Evolutionary conservation across 164 flowering plant genomes (phyloP), one percentile per base, ranked within the genome.

Genomic region (Paratinospora sagittata): DNA sequence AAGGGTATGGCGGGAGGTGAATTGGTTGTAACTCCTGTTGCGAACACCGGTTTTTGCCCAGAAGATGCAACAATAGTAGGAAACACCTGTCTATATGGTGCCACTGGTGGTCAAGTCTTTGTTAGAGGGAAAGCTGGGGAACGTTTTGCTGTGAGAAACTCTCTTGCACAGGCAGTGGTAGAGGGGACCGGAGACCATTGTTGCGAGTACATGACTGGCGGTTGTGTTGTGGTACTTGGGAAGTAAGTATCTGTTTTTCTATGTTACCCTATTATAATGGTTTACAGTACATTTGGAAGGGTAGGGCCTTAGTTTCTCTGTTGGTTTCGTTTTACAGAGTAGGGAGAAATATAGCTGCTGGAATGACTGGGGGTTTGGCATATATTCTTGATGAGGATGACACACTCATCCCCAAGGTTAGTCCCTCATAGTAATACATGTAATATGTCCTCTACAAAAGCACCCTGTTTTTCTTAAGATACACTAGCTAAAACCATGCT

Each of bases 1-100:
- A 19, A 94, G 98, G 92, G 97, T 66, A 94, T 94, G 92, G 98
- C 99, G 68, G 99, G 99, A 57, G 99, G 99, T 17, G 99, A 95
- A 76, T 62, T 91, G 79, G 90, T 89, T 49, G 93, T 95, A 30
- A 83, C 86, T 69, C 99, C 99, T 65, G 89, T 84, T 23, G 97
- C 90, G 45, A 84, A 75, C 55, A 82, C 86, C 55, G 98, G 97
- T 23, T 95, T 91, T 77, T 39, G 66, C 69, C 94, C 99, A 4
- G 99, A 92, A 85, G 98, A 95, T 66, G 96, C 99, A 67, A 82
- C 99, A 9, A 92, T 95, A 70, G 97, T 95, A 0, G 99, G 99
- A 30, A 95, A 95, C 72, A 95, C 99, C 55, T 95, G 99, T 80
- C 83, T 95, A 45, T 95, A 92, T 78, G 99, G 99, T 16, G 98